A percentile compares a stretch with the other conserved stretches of the same genome.
Evolutionary conservation across 2,329 filamentous ascomycete species (phyloP).

Genomic region (Fusarium buharicum): DNA sequence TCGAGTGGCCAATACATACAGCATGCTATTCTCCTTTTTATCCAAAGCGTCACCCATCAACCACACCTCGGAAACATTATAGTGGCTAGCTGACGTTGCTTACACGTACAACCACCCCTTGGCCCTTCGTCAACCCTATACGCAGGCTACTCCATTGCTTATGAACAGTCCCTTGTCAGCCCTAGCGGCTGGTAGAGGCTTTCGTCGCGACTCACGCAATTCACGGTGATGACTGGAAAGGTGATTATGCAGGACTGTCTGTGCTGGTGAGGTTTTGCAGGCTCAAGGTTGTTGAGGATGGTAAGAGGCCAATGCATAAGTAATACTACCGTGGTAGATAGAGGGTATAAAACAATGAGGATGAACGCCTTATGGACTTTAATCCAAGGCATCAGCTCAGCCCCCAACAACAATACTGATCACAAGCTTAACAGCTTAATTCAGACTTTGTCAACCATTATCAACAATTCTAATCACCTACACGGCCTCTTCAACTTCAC

Average conservation of each 20-base stretch:
- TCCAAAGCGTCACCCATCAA: background rate
- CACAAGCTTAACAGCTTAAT: slow-evolving; percentile 12
- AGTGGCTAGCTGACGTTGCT: slow-evolving; percentile 1
- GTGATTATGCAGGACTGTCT: slow-evolving; percentile 21
- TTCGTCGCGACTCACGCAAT: slow-evolving; percentile 45
- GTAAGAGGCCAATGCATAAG: background rate
- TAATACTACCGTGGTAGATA: background rate
- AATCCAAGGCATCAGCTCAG: slow-evolving; percentile 10
- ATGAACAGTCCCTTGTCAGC: slow-evolving; percentile 4
- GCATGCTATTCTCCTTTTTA: slow-evolving; percentile 2
- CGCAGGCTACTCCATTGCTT: slow-evolving; percentile 10
- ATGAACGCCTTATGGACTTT: slow-evolving; percentile 10
- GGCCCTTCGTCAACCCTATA: slow-evolving; percentile 33
- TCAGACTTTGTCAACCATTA: slow-evolving; percentile 4
- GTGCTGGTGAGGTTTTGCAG: background rate
- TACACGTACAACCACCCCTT: slow-evolving; percentile 7
- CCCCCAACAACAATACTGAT: background rate
- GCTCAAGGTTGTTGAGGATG: background rate
- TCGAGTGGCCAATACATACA: slow-evolving; percentile 8
- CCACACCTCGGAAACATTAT: background rate
- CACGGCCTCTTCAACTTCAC: background rate
- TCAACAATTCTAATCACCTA: slow-evolving; percentile 1
- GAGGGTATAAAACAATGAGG: slow-evolving; percentile 37
- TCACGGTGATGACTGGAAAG: slow-evolving; percentile 2
- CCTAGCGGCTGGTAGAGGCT: slow-evolving; percentile 12